A percentile compares a stretch with the other conserved stretches of the same genome.
These are phyloP conservation scores for Lodderomyces beijingensis DNA, from an alignment of 1,139 yeast genomes.

Conservation along the genomic window DNA sequence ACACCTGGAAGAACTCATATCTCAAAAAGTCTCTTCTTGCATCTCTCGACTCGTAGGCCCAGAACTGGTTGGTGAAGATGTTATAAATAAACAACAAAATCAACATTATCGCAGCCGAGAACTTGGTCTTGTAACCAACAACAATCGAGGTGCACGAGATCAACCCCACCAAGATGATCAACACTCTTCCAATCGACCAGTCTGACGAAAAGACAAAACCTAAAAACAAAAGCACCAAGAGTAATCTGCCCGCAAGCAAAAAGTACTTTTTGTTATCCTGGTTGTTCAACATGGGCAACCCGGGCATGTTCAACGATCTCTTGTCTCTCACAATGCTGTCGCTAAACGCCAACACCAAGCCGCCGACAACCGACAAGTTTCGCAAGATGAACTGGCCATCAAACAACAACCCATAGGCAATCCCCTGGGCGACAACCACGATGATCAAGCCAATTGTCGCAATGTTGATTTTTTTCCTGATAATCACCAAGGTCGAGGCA, in stretches of 20 bases:
- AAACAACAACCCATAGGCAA: constrained; percentile 82
- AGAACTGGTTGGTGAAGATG: constrained; percentile 79
- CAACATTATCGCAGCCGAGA: constrained; percentile 79
- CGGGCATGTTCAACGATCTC: constrained; percentile 74
- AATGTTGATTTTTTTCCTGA: constrained; percentile 64
- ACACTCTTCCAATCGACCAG: constrained; percentile 64
- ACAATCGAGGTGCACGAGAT: constrained; percentile 74
- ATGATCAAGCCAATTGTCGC: constrained; percentile 70
- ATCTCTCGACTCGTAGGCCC: constrained; percentile 69
- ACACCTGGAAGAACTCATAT: constrained; percentile 91
- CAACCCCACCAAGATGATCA: constrained; percentile 69
- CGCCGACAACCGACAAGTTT: constrained; percentile 90
- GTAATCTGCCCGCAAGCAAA: constrained; percentile 82
- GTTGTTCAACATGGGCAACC: constrained; percentile 82
- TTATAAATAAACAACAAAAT: constrained; percentile 73
- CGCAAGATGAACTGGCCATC: constrained; percentile 81
- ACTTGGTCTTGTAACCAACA: constrained; percentile 89
- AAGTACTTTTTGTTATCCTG: constrained; percentile 83
- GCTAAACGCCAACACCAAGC: constrained; percentile 80
- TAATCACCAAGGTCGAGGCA: constrained; percentile 70
- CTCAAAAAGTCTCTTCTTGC: constrained; percentile 85
- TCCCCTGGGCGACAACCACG: constrained; percentile 80
- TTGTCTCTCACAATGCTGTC: constrained; percentile 84
- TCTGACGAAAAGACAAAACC: constrained; percentile 79
- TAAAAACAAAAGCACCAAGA: constrained; percentile 78